Conservation (phyloP, 495 filamentous ascomycete species). For the Tuber indicum region DNA sequence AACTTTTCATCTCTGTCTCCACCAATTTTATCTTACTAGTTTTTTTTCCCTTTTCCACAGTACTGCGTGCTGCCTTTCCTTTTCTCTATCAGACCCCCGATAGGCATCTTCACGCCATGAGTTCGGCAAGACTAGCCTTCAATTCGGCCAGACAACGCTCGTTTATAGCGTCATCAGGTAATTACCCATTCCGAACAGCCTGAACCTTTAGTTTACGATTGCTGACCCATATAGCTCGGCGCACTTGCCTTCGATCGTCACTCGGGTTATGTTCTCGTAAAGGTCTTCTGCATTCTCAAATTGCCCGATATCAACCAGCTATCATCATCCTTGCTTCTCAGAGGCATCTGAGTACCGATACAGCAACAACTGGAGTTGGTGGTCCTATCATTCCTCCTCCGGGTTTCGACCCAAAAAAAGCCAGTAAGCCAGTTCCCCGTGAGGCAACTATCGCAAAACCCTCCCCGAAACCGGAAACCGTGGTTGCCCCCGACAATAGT, state of each 20-base stretch:
- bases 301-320: conserved; percentile 54
- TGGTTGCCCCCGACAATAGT: conserved; percentile 38
- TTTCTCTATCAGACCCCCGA: background rate
- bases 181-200: conserved; percentile 22
- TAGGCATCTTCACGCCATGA: conserved; percentile 20
- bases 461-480: conserved; percentile 34
- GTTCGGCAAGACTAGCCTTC: conserved; percentile 54
- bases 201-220: conserved; percentile 7
- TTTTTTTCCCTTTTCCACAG: background rate
- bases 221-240: conserved; percentile 38
- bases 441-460: conserved; percentile 40
- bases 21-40: background rate
- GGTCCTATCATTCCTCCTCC: conserved; percentile 67
- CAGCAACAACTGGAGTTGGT: conserved; percentile 52
- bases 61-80: background rate
- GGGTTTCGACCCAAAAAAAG: conserved; percentile 84
- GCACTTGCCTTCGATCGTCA: conserved; percentile 42
- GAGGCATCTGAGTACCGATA: conserved; percentile 64
- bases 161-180: conserved; percentile 46
- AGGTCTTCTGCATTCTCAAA: conserved; percentile 54
- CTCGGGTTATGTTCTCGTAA: conserved; percentile 42
- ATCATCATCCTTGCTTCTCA: conserved; percentile 59
- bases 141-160: conserved; percentile 54
- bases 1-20: background rate
- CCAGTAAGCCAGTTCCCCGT: conserved; percentile 72